Evolutionary conservation across 2,329 filamentous ascomycete species (phyloP).

Genomic region (Plenodomus tracheiphilus): DNA sequence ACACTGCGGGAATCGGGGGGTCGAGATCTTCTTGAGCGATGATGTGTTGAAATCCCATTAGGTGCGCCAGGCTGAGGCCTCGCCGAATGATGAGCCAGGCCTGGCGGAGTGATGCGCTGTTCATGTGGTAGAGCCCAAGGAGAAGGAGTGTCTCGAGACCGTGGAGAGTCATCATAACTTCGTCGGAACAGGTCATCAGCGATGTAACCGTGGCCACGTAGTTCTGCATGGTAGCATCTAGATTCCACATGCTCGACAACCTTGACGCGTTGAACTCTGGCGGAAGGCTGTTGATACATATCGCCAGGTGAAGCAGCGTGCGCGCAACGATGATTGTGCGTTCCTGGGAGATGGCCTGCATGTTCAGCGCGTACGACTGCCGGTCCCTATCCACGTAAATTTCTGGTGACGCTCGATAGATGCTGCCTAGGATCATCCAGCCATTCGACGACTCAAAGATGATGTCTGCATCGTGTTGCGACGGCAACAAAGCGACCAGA

Average conservation of each 20-base stretch:
- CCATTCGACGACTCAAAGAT: conserved; percentile 43
- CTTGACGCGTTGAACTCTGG: conserved; percentile 35
- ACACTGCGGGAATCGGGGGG: conserved; percentile 29
- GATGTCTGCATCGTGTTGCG: conserved; percentile 41
- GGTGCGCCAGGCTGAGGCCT: conserved; percentile 39
- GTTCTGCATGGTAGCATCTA: conserved; percentile 38
- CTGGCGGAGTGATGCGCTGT: conserved; percentile 36
- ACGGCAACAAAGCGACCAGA: conserved; percentile 35
- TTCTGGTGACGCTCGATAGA: conserved; percentile 34
- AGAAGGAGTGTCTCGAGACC: conserved; percentile 40
- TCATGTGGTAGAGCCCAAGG: conserved; percentile 35
- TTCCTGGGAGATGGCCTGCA: conserved; percentile 33
- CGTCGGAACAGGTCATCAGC: conserved; percentile 36
- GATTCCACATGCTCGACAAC: conserved; percentile 34
- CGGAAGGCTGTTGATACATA: conserved; percentile 39
- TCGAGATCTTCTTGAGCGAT: conserved; percentile 22
- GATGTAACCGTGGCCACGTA: conserved; percentile 37
- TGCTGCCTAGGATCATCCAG: conserved; percentile 37
- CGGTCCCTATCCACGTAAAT: conserved; percentile 37
- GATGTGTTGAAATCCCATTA: conserved; percentile 45
- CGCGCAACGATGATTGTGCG: conserved; percentile 37
- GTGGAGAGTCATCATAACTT: conserved; percentile 40
- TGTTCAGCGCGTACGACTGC: conserved; percentile 39
- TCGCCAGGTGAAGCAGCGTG: conserved; percentile 39
- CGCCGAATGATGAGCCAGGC: conserved; percentile 40